These are phyloP conservation scores for Venturia pyrina DNA, from an alignment of 2,329 filamentous ascomycete species.

Conservation along the genomic window DNA sequence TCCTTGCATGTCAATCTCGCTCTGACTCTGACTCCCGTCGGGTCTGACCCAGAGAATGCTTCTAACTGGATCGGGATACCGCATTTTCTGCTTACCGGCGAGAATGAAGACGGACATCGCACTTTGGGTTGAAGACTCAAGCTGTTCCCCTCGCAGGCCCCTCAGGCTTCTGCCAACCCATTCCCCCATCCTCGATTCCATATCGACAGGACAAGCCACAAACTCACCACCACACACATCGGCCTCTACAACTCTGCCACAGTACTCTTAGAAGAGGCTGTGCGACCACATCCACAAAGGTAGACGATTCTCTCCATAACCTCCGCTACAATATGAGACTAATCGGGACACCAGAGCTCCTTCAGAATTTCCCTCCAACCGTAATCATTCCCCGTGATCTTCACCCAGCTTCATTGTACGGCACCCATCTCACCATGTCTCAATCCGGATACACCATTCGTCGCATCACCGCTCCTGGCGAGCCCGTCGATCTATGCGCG, in stretches of 20 bases:
- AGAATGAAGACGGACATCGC: background rate
- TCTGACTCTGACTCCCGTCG: too few species aligned
- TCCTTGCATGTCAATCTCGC: too few species aligned
- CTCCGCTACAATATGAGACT: background rate
- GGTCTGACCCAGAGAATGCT: background rate
- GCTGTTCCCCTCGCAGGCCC: background rate
- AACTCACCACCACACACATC: background rate
- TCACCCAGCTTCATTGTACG: background rate
- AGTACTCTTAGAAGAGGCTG: too few species aligned
- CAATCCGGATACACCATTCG: constrained; percentile 1
- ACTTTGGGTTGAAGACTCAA: background rate
- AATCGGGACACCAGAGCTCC: background rate
- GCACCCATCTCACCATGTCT: background rate
- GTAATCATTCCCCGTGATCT: background rate
- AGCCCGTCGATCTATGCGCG: constrained; percentile 5
- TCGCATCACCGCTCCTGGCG: background rate
- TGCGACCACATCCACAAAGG: too few species aligned
- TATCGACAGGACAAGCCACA: too few species aligned
- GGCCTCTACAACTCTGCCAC: background rate
- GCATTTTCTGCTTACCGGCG: background rate
- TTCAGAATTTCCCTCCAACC: background rate
- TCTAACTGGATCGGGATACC: background rate
- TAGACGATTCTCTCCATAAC: too few species aligned
- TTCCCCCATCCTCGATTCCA: background rate
- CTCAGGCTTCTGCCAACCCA: background rate